Base-by-base conservation (phyloP, 108 stramenopile species). In the Cyclotella baltica region DNA sequence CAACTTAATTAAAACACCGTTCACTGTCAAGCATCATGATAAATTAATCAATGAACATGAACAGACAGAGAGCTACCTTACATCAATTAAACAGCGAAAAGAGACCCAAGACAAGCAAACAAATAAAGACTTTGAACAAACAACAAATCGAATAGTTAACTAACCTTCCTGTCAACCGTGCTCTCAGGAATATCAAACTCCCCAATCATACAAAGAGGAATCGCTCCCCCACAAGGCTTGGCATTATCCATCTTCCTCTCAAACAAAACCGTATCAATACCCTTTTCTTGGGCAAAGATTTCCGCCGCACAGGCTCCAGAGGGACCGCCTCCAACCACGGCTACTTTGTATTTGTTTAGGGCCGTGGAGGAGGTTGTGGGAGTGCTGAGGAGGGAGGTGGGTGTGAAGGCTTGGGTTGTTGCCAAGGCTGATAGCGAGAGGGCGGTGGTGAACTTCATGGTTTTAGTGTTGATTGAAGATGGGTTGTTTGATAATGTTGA, bases 181-280 rank as follows among this genome's bases (percentile, higher is more conserved):
- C 81, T 84, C 65, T 92, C 90, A 37, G 98, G 98, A 65, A 98
- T 89, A 81, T 97, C 90, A 89, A 98, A 98, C 83, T 98, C 98
- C 9, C 96, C 97, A 79, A 98, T 88, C 98, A 98, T 98, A 87
- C 98, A 98, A 37, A 98, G 94, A 48, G 98, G 98, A 70, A 98
- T 98, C 69, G 98, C 98, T 34, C 98, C 98, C 38, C 98, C 98
- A 73, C 98, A 98, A 27, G 98, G 98, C 96, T 98, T 98, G 83
- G 97, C 98, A 87, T 98, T 98, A 89, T 98, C 95, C 83, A 98
- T 94, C 94, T 98, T 98, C 31, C 98, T 91, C 87, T 98, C 98
- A 80, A 98, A 92, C 30, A 98, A 35, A 52, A 94, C 85, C 18
- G 97, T 97, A 55, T 98, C 98, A 55, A 98, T 94, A 35, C 89